Conservation (phyloP, 2,329 filamentous ascomycete species). For the Neofusicoccum laricinum region DNA sequence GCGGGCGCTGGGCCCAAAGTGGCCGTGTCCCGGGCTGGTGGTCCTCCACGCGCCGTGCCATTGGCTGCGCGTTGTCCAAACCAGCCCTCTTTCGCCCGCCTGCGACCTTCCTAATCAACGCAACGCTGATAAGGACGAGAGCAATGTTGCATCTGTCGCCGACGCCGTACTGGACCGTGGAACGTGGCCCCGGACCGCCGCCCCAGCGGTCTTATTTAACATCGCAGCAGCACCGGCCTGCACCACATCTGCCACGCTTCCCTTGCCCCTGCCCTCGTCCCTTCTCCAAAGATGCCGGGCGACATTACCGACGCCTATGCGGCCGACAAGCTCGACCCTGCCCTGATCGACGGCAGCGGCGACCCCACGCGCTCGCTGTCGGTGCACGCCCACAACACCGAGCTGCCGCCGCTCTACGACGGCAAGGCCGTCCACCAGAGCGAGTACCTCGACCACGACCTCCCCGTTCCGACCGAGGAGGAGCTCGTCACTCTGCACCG, state of each 20-base stretch:
- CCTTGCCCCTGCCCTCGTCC: neutral
- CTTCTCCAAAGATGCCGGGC: slow-evolving; percentile 19
- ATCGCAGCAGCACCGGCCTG: neutral
- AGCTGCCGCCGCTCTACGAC: slow-evolving; percentile 30
- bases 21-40: neutral
- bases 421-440: slow-evolving; percentile 39
- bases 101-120: slow-evolving; percentile 4
- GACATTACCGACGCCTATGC: slow-evolving; percentile 22
- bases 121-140: neutral
- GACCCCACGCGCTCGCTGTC: slow-evolving; percentile 34
- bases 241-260: neutral
- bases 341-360: slow-evolving; percentile 32
- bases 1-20: neutral
- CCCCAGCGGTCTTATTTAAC: neutral
- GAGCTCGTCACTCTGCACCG: slow-evolving; percentile 35
- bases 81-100: neutral
- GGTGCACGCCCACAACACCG: slow-evolving; percentile 20
- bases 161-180: neutral
- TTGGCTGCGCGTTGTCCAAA: neutral
- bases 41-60: neutral
- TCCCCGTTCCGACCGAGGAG: slow-evolving; percentile 29
- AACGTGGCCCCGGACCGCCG: neutral
- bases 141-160: neutral
- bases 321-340: slow-evolving; percentile 31
- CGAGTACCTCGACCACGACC: slow-evolving; percentile 26